These are phyloP conservation scores for Ramalina peruviana DNA, from an alignment of 495 filamentous ascomycete species.

Conservation along the genomic window DNA sequence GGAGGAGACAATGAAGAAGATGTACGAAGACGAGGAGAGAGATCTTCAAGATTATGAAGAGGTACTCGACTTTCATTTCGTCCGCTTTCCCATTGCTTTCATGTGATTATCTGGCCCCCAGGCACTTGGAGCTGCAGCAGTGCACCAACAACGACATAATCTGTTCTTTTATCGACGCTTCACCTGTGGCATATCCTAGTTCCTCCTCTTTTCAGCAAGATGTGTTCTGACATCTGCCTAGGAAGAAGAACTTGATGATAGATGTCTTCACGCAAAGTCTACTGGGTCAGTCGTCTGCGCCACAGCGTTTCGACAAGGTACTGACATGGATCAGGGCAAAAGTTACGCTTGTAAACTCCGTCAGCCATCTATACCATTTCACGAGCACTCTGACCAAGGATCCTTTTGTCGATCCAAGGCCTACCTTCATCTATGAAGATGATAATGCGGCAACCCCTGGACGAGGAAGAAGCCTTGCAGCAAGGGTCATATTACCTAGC, in stretches of 20 bases:
- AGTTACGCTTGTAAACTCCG: slow-evolving; percentile 57
- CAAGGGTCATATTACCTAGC: slow-evolving; percentile 56
- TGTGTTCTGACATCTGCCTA: too few relatives aligned
- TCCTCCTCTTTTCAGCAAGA: too few relatives aligned
- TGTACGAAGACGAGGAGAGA: slow-evolving; percentile 59
- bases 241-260: slow-evolving; percentile 31
- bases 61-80: slow-evolving; percentile 3
- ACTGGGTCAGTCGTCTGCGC: slow-evolving; percentile 32
- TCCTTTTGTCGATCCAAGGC: slow-evolving; percentile 39
- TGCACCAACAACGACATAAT: too few relatives aligned
- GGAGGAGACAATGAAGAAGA: slow-evolving; percentile 58
- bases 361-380: slow-evolving; percentile 70
- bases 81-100: too few relatives aligned
- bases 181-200: too few relatives aligned
- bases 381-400: slow-evolving; percentile 46
- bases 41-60: slow-evolving; percentile 36
- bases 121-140: too few relatives aligned
- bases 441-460: slow-evolving; percentile 4
- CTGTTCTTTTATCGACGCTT: too few relatives aligned
- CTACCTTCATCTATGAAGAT: slow-evolving; percentile 32
- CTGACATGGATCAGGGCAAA: slow-evolving; percentile 43
- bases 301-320: slow-evolving; percentile 4
- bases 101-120: too few relatives aligned
- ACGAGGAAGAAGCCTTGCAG: slow-evolving; percentile 26
- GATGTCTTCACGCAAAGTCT: slow-evolving; percentile 33